Evolutionary conservation across 805 yeast genomes (phyloP).

Genomic region (Ogataea sp.): DNA sequence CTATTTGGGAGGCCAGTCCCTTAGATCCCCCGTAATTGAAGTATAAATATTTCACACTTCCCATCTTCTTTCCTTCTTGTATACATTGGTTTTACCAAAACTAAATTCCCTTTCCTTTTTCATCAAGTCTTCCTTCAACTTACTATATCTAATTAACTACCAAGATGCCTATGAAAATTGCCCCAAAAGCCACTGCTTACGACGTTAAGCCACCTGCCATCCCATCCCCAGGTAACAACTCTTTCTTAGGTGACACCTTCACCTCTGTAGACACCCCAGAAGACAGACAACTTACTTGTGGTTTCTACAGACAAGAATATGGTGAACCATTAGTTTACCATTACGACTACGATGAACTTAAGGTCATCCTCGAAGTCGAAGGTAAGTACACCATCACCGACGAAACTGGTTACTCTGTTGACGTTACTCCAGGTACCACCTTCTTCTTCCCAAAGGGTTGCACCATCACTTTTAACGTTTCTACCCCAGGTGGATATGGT

Average conservation of each 20-base stretch:
- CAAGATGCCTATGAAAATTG: slow-evolving; percentile 49
- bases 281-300: slow-evolving; percentile 55
- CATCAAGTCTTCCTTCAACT: background rate
- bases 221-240: slow-evolving; percentile 59
- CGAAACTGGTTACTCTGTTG: slow-evolving; percentile 52
- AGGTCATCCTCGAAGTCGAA: slow-evolving; percentile 58
- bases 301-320: slow-evolving; percentile 61
- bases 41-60: background rate
- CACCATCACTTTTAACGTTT: slow-evolving; percentile 52
- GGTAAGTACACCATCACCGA: slow-evolving; percentile 58
- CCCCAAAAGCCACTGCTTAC: slow-evolving; percentile 44
- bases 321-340: slow-evolving; percentile 65
- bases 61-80: background rate
- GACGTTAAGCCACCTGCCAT: slow-evolving; percentile 48
- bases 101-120: background rate
- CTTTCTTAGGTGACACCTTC: slow-evolving; percentile 61
- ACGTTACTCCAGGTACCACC: slow-evolving; percentile 57
- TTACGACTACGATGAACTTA: slow-evolving; percentile 63
- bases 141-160: background rate
- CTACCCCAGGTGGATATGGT: slow-evolving; percentile 43
- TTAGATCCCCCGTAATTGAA: no score
- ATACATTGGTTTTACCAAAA: no score
- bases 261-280: slow-evolving; percentile 53
- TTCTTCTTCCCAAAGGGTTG: slow-evolving; percentile 62
- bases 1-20: no score